Conservation (phyloP, 768 basidiomycete genomes). For the Boletus reticuloceps region DNA sequence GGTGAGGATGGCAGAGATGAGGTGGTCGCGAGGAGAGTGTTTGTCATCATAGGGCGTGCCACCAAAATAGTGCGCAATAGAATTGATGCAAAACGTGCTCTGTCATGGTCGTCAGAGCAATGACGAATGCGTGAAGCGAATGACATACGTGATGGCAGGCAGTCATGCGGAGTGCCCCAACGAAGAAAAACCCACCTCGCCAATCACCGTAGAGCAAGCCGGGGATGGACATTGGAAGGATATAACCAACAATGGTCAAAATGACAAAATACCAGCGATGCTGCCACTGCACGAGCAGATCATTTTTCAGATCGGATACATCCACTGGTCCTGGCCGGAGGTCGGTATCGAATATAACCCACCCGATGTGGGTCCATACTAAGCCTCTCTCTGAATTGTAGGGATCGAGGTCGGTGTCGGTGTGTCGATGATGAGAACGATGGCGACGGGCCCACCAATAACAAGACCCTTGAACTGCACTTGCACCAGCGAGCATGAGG, state of each 20-base stretch:
- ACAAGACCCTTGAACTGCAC: constrained; percentile 84
- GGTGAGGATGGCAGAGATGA: constrained; percentile 79
- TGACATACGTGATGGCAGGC: constrained; percentile 77
- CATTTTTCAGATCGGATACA: constrained; percentile 68
- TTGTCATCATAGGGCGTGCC: constrained; percentile 80
- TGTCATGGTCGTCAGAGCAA: constrained; percentile 22
- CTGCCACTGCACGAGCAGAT: constrained; percentile 73
- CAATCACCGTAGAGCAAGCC: constrained; percentile 75
- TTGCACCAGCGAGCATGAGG: constrained; percentile 71
- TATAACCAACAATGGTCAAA: constrained; percentile 62
- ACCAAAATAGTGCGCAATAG: constrained; percentile 83
- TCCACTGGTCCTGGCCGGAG: constrained; percentile 69
- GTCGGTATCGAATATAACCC: constrained; percentile 78
- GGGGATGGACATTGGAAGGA: constrained; percentile 66
- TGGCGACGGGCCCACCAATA: constrained; percentile 86
- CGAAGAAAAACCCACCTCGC: constrained; percentile 74
- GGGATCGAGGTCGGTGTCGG: constrained; percentile 84
- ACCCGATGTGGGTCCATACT: constrained; percentile 79
- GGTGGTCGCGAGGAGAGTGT: constrained; percentile 72
- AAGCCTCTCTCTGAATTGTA: constrained; percentile 79
- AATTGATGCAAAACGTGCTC: constrained; percentile 90
- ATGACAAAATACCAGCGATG: constrained; percentile 71
- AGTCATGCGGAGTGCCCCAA: constrained; percentile 66
- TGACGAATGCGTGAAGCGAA: not conserved
- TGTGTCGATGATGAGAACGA: constrained; percentile 81